Evolutionary conservation across 352 stramenopile genomes (phyloP).

Genomic region (Phytophthora megakarya): DNA sequence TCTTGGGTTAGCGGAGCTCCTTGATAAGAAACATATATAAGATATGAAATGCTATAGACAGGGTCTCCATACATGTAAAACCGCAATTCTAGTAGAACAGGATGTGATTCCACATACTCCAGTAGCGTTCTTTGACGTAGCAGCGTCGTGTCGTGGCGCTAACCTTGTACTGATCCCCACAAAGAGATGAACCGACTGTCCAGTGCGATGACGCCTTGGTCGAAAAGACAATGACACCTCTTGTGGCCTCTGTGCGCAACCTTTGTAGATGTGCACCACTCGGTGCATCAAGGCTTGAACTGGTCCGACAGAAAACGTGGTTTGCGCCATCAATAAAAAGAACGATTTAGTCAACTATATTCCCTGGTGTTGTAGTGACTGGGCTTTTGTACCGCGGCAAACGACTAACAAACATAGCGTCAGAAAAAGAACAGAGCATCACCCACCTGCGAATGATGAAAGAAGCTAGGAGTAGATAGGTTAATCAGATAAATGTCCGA

Average conservation of each 20-base stretch:
- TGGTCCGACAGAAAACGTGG: constrained; percentile 4
- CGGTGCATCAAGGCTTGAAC: neutral
- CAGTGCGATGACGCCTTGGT: constrained; percentile 10
- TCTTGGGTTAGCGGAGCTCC: neutral
- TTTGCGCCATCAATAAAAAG: constrained; percentile 16
- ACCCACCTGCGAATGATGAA: neutral
- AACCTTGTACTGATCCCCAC: constrained; percentile 6
- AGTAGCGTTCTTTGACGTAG: neutral
- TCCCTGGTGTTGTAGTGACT: neutral
- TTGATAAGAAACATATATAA: constrained; percentile 13
- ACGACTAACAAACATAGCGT: constrained; percentile 2
- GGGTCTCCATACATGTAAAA: neutral
- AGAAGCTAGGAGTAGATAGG: neutral
- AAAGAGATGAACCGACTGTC: constrained; percentile 14
- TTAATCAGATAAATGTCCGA: neutral
- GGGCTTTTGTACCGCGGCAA: neutral
- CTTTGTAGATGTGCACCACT: constrained; percentile 4
- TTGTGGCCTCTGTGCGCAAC: constrained; percentile 17
- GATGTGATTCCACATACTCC: neutral
- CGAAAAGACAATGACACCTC: constrained; percentile 6
- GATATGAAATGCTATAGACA: neutral
- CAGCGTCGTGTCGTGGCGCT: neutral
- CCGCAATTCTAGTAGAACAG: neutral
- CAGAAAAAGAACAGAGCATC: neutral
- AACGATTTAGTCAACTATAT: neutral